These are phyloP conservation scores for Candida pini DNA, from an alignment of 805 yeast genomes.

Conservation along the genomic window DNA sequence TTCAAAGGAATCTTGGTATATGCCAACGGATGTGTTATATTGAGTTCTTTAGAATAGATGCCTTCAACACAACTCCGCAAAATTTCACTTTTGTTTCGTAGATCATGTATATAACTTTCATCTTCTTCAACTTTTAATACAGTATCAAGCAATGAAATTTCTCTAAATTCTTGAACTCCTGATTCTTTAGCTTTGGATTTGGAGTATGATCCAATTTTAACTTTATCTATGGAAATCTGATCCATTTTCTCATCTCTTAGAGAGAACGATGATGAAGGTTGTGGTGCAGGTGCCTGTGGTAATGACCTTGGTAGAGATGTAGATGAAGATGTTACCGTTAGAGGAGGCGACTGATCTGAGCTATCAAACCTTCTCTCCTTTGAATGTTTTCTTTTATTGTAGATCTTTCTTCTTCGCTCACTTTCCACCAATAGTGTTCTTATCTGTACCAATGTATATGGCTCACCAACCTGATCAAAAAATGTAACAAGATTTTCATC, in stretches of 20 bases:
- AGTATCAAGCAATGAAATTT: conserved; percentile 19
- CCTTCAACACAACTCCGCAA: conserved; percentile 21
- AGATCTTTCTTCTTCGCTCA: conserved; percentile 22
- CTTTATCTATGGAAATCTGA: conserved; percentile 10
- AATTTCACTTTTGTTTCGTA: conserved; percentile 11
- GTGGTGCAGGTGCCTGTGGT: conserved; percentile 8
- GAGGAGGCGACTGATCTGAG: conserved; percentile 1
- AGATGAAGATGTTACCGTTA: neutral
- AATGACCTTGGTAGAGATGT: conserved; percentile 4
- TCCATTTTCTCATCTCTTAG: conserved; percentile 2
- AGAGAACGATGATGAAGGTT: conserved; percentile 1
- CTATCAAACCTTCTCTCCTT: conserved; percentile 8
- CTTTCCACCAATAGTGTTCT: conserved; percentile 19
- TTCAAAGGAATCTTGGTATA: conserved; percentile 23
- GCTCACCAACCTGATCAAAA: conserved; percentile 11
- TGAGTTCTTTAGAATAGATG: conserved; percentile 11
- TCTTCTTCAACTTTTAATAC: conserved; percentile 18
- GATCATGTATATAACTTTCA: conserved; percentile 19
- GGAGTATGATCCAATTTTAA: conserved; percentile 12
- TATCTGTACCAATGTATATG: conserved; percentile 12
- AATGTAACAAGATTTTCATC: conserved; percentile 15
- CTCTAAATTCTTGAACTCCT: conserved; percentile 5
- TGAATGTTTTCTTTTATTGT: conserved; percentile 19
- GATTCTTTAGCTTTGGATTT: conserved; percentile 3
- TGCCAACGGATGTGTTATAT: conserved; percentile 20